These are phyloP conservation scores for Pseudonitzschia multistriata DNA, from an alignment of 108 stramenopile species.

Conservation along the genomic window DNA sequence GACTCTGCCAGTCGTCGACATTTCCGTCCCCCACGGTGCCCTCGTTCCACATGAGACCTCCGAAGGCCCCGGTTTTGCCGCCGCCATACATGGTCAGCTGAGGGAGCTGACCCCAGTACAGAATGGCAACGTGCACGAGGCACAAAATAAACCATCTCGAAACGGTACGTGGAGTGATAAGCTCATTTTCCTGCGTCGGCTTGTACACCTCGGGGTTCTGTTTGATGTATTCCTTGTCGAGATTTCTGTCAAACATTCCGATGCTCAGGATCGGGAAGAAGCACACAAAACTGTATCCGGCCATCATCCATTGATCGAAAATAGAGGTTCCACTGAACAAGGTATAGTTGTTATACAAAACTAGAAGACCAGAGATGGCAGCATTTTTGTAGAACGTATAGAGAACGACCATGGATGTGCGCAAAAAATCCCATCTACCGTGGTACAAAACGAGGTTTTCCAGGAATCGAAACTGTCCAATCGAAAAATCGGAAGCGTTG, in stretches of 20 bases:
- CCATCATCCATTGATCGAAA: conserved; percentile 80
- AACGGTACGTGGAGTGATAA: conserved; percentile 55
- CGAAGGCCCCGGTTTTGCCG: conserved; percentile 63
- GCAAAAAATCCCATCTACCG: conserved; percentile 94
- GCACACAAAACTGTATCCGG: conserved; percentile 87
- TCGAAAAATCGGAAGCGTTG: conserved; percentile 92
- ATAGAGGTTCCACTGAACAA: conserved; percentile 82
- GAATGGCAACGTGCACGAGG: conserved; percentile 58
- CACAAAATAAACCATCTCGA: conserved; percentile 68
- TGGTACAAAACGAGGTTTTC: conserved; percentile 91
- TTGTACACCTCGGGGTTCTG: conserved; percentile 75
- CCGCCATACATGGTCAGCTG: conserved; percentile 43
- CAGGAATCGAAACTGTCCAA: conserved; percentile 92
- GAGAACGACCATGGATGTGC: conserved; percentile 85
- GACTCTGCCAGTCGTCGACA: conserved; percentile 72
- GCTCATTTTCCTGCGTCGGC: conserved; percentile 74
- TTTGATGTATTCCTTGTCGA: conserved; percentile 77
- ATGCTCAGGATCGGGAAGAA: conserved; percentile 83
- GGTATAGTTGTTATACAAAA: conserved; percentile 65
- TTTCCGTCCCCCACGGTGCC: conserved; percentile 72
- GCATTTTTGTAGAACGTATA: conserved; percentile 99
- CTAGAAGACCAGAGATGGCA: conserved; percentile 73
- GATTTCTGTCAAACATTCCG: conserved; percentile 91
- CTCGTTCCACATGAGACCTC: conserved; percentile 57
- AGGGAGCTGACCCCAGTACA: conserved; percentile 66